Base-by-base conservation (phyloP, 1,284 basidiomycete genomes). In the Microbotryum violaceum region DNA sequence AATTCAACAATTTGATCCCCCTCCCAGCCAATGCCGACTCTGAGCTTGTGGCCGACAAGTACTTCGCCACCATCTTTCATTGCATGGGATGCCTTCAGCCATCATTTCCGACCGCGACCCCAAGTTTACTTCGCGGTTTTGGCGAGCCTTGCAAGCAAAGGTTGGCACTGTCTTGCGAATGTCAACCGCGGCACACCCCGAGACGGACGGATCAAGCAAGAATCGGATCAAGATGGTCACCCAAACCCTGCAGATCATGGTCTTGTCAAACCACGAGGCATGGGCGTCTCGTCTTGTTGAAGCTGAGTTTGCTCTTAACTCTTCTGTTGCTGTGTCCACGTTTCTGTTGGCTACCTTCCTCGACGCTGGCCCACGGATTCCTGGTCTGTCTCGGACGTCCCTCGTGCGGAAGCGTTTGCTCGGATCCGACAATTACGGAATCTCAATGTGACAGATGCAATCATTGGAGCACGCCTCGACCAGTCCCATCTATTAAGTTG, bases 71-170 rank as follows among this genome's bases (percentile, higher is more conserved):
- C 2, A 51, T 64, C 21, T 51, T 51, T n/a, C 27, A 21, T 47
- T 52, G 2, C 54, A 58, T 31, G 64, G 64, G 8, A 56, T 80
- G 1, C 79, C 75, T 0, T 61, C 67, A 8, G 61, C 63, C 0
- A 79, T 83, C 33, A 67, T 81, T 5, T 76, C 74, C 29, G 76
- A 81, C 60, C 68, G 77, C 5, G 78, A 81, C n/a, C 58, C 66
- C 0, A 64, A 77, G 9, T 82, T 81, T 63, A 78, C 77, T 0
- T 71, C 74, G n/a, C 37, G 53, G n/a, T 77, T 81, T 64, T 82
- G 80, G 79, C 72, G 65, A 9, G 59, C 73, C 1, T 61, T 81
- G 0, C 67, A 78, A 57, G 54, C 68, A 25, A 66, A 79, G 1
- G 69, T 77, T 1, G 74, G 76, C 0, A 70, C 74, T 7, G 70